These are phyloP conservation scores for Aspergillus hancockii DNA, from an alignment of 495 filamentous ascomycete species.

Conservation along the genomic window DNA sequence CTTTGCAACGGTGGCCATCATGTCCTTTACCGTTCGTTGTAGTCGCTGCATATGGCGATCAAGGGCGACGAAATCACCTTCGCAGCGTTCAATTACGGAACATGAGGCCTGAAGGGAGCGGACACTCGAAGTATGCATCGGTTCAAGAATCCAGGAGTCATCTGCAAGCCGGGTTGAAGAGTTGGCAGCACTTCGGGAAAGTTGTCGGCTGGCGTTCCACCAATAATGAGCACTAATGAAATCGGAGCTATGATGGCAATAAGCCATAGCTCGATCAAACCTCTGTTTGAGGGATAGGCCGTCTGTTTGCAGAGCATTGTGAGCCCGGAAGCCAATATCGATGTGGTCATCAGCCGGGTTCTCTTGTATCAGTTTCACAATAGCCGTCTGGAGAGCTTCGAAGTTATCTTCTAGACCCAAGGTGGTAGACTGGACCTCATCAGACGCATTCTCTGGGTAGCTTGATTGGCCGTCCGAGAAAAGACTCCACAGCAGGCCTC, in stretches of 20 bases:
- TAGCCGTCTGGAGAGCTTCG: slow-evolving; percentile 78
- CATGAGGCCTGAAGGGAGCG: slow-evolving; percentile 39
- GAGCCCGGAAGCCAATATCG: slow-evolving; percentile 16
- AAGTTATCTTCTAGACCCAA: slow-evolving; percentile 79
- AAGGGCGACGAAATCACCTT: slow-evolving; percentile 40
- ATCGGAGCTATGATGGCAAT: slow-evolving; percentile 41
- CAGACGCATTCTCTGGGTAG: slow-evolving; percentile 18
- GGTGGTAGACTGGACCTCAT: slow-evolving; percentile 59
- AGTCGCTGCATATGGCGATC: slow-evolving; percentile 39
- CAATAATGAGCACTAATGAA: slow-evolving; percentile 52
- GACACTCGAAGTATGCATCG: slow-evolving; percentile 40
- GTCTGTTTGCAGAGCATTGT: slow-evolving; percentile 2
- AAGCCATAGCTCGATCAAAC: slow-evolving; percentile 42
- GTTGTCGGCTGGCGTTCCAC: slow-evolving; percentile 48
- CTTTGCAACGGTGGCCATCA: slow-evolving; percentile 37
- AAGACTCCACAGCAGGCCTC: slow-evolving; percentile 67
- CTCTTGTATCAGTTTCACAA: slow-evolving; percentile 78
- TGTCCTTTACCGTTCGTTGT: slow-evolving; percentile 36
- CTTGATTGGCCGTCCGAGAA: slow-evolving; percentile 35
- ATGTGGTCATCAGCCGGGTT: slow-evolving; percentile 58
- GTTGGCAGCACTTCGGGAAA: slow-evolving; percentile 29
- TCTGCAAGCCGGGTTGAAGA: slow-evolving; percentile 21
- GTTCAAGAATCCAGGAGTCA: slow-evolving; percentile 46
- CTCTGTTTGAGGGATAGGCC: slow-evolving; percentile 36
- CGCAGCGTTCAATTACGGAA: slow-evolving; percentile 44